Percentiles rank a stretch among this genome's conserved stretches.
Conservation (phyloP, 2,329 filamentous ascomycete species). For the Fusarium paranaense region DNA sequence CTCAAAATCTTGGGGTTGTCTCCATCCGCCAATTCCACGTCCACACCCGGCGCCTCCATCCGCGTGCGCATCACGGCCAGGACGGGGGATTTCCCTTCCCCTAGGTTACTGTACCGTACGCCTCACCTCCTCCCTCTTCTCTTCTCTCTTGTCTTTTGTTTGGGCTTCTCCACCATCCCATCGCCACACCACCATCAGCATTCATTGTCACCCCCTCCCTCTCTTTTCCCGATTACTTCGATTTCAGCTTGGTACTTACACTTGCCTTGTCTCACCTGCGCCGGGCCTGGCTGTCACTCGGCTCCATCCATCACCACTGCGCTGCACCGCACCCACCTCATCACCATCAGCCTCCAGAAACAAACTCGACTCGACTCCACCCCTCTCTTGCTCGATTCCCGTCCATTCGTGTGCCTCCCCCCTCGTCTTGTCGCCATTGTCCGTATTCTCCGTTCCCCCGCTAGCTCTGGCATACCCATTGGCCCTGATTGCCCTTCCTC, state of each 20-base stretch:
- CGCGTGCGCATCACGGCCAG: conserved; percentile 27
- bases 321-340: conserved; percentile 16
- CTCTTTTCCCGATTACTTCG: conserved; percentile 5
- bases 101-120: conserved; percentile 3
- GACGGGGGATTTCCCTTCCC: conserved; percentile 16
- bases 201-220: neutral
- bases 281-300: conserved; percentile 19
- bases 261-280: conserved; percentile 19
- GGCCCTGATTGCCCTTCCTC: conserved; percentile 6
- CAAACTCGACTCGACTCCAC: conserved; percentile 33
- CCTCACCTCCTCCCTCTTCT: conserved; percentile 9
- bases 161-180: conserved; percentile 16
- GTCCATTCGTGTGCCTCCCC: conserved; percentile 9
- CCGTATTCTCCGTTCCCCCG: conserved; percentile 20
- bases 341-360: conserved; percentile 32
- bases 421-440: conserved; percentile 17
- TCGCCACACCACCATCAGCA: conserved; percentile 14
- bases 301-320: conserved; percentile 23
- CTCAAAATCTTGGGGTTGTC: conserved; percentile 16
- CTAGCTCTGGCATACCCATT: conserved; percentile 21
- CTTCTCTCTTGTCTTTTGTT: conserved; percentile 1
- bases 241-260: conserved; percentile 3
- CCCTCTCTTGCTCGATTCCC: conserved; percentile 32
- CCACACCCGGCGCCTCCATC: conserved; percentile 7
- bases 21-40: conserved; percentile 8